phyloP scores from a whole-genome alignment of 148 eudicot genomes.

The Oxyria digyna region DNA sequence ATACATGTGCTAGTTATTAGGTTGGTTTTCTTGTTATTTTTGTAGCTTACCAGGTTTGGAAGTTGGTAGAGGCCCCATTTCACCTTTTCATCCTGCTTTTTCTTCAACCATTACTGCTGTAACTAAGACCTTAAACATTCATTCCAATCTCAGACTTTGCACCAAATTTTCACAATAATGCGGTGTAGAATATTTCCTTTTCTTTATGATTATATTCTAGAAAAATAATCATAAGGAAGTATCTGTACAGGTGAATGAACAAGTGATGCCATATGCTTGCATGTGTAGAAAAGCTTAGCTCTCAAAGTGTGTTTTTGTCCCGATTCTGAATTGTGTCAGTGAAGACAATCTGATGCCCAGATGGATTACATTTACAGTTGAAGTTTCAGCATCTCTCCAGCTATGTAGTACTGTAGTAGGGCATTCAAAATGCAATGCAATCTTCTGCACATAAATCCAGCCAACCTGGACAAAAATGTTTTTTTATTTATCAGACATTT shows the following conservation, averaged over 20 bases:
- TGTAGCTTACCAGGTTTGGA: neutral
- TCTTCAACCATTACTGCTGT: neutral
- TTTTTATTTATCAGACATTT: too few relatives aligned
- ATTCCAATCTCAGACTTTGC: neutral
- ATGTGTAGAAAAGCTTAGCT: neutral
- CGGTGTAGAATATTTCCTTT: neutral
- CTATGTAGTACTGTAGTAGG: neutral
- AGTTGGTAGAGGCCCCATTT: neutral
- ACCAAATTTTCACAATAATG: neutral
- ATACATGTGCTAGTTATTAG: neutral
- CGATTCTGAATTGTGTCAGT: neutral
- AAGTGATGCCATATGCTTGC: neutral
- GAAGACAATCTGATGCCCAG: neutral
- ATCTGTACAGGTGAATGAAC: neutral
- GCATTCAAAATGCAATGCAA: too few relatives aligned
- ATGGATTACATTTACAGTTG: neutral
- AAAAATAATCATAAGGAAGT: too few relatives aligned
- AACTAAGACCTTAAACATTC: neutral
- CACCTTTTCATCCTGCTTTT: neutral
- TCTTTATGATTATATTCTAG: too few relatives aligned
- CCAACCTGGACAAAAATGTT: neutral
- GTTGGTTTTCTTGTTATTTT: neutral
- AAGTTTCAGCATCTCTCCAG: neutral
- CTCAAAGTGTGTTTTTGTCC: constrained; percentile 4
- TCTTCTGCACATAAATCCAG: neutral